These are phyloP conservation scores for Exophiala lecanii-corni DNA, from an alignment of 2,329 filamentous ascomycete genomes.

Conservation along the genomic window DNA sequence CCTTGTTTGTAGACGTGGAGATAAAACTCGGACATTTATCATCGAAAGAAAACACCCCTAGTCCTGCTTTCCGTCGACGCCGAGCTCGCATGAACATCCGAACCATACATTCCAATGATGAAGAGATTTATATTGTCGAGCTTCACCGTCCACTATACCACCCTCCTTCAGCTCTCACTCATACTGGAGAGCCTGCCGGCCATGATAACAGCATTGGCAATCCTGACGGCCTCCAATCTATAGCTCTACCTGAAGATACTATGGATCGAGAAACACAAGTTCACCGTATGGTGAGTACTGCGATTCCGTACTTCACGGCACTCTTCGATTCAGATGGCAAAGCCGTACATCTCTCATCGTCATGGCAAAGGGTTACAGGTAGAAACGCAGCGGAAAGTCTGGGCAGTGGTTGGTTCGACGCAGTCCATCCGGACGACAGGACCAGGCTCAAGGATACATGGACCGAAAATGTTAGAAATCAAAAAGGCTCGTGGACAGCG, in stretches of 20 bases:
- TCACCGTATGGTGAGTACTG: background rate
- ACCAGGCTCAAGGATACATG: background rate
- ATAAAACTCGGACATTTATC: too few relatives aligned
- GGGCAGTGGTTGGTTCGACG: background rate
- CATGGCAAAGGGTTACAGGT: background rate
- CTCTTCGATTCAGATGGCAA: background rate
- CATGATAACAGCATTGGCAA: background rate
- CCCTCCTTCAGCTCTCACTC: too few relatives aligned
- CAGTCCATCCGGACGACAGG: background rate
- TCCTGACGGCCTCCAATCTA: background rate
- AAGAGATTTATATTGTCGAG: background rate
- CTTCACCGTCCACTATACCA: background rate
- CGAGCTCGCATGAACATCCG: background rate
- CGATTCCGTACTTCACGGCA: background rate
- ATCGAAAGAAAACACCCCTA: too few relatives aligned
- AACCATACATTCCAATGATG: background rate
- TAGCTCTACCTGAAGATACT: background rate
- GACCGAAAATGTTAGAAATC: background rate
- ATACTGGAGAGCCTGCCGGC: background rate
- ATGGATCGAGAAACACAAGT: background rate
- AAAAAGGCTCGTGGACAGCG: background rate
- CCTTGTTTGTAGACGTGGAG: background rate
- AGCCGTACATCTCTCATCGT: background rate
- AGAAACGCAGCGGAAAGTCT: background rate
- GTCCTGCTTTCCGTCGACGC: too few relatives aligned